phyloP scores from a whole-genome alignment of 306 rosid genomes.

The Betula pendula region DNA sequence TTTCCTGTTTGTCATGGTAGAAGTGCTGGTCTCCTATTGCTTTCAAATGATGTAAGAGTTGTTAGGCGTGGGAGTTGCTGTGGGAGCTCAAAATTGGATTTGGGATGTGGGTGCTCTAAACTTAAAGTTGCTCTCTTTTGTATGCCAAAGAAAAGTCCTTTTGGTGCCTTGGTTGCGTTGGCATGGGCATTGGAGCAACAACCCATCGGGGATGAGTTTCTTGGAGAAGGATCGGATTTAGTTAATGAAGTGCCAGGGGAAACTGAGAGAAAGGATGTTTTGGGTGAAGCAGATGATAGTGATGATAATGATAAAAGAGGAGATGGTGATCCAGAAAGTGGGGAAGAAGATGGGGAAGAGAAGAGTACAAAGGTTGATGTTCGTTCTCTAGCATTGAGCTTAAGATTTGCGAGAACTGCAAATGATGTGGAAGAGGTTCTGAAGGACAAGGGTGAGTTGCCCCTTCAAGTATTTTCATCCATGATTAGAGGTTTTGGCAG shows the following conservation, averaged over 20 bases:
- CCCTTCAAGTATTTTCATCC: slow-evolving; percentile 82
- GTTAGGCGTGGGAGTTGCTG: slow-evolving; percentile 26
- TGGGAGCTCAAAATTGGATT: slow-evolving; percentile 43
- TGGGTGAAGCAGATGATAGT: slow-evolving; percentile 28
- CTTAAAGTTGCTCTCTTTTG: slow-evolving; percentile 41
- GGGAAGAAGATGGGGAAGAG: slow-evolving; percentile 35
- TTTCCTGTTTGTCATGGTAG: slow-evolving; percentile 39
- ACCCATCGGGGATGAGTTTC: slow-evolving; percentile 40
- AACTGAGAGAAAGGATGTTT: slow-evolving; percentile 30
- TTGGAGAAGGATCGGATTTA: slow-evolving; percentile 30
- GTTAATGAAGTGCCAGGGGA: slow-evolving; percentile 22
- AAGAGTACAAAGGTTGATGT: slow-evolving; percentile 56
- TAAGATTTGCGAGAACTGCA: slow-evolving; percentile 59
- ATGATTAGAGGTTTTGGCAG: slow-evolving; percentile 76
- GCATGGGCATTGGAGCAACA: slow-evolving; percentile 58
- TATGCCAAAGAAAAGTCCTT: slow-evolving; percentile 37
- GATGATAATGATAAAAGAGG: slow-evolving; percentile 6
- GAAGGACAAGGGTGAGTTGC: slow-evolving; percentile 68
- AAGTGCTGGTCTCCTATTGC: slow-evolving; percentile 19
- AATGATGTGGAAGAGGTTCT: slow-evolving; percentile 74
- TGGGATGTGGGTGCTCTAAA: slow-evolving; percentile 36
- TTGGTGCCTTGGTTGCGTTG: slow-evolving; percentile 46
- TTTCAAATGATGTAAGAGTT: slow-evolving; percentile 38
- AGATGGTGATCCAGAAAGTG: slow-evolving; percentile 21
- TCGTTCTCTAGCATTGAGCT: slow-evolving; percentile 54